Conservation (phyloP, 495 filamentous ascomycete species). For the Sabuloglossum arenarium region DNA sequence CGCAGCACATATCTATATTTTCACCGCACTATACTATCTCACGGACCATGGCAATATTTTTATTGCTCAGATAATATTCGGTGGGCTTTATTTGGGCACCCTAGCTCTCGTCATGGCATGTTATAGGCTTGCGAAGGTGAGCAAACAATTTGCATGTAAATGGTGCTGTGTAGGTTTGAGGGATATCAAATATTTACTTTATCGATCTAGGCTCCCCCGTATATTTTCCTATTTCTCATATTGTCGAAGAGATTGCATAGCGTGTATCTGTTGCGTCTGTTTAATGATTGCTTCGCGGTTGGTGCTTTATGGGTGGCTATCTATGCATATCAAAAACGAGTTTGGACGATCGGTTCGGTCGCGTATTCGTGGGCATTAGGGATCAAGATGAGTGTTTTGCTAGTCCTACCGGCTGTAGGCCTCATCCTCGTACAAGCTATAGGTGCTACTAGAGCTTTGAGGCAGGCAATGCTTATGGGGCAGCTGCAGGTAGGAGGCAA, state of each 20-base stretch:
- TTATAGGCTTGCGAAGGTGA: slow-evolving; percentile 52
- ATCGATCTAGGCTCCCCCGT: slow-evolving; percentile 48
- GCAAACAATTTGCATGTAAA: not conserved
- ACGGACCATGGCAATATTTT: slow-evolving; percentile 66
- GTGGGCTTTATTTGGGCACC: slow-evolving; percentile 50
- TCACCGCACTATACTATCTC: slow-evolving; percentile 53
- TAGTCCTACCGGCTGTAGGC: slow-evolving; percentile 61
- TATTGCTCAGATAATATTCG: slow-evolving; percentile 64
- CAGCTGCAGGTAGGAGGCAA: slow-evolving; percentile 41
- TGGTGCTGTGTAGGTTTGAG: not conserved
- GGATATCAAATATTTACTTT: not conserved
- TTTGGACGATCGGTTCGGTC: slow-evolving; percentile 50
- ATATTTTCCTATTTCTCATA: slow-evolving; percentile 69
- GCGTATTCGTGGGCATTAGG: slow-evolving; percentile 62
- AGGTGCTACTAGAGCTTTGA: slow-evolving; percentile 38
- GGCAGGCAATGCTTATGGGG: slow-evolving; percentile 44
- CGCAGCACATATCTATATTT: slow-evolving; percentile 81
- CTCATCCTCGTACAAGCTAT: slow-evolving; percentile 48
- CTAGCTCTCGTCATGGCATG: slow-evolving; percentile 60
- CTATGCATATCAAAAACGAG: slow-evolving; percentile 46
- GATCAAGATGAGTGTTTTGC: slow-evolving; percentile 80
- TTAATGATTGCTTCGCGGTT: slow-evolving; percentile 84
- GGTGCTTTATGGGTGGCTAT: slow-evolving; percentile 66
- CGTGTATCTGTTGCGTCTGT: slow-evolving; percentile 76
- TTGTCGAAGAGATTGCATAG: slow-evolving; percentile 86